Evolutionary conservation across 345 rosid genomes (phyloP).

Genomic region (Arabis hirsuta): DNA sequence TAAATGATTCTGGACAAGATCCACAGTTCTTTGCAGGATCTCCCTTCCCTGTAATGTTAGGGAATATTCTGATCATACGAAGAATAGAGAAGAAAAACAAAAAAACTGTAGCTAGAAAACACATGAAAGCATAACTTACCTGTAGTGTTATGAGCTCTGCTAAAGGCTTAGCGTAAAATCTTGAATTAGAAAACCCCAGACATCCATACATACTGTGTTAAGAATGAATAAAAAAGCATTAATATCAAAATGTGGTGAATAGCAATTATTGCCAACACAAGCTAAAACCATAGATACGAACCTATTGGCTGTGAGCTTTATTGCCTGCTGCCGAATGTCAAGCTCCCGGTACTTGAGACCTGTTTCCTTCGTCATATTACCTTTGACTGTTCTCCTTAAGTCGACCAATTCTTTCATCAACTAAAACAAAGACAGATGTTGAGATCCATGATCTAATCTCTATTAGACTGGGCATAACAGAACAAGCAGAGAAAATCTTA

Average conservation of each 20-base stretch:
- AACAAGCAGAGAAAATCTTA: constrained; percentile 21
- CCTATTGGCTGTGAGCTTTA: constrained; percentile 99
- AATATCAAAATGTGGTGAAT: constrained; percentile 19
- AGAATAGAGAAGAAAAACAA: constrained; percentile 1
- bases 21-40: constrained; percentile 92
- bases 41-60: constrained; percentile 83
- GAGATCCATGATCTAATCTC: constrained; percentile 30
- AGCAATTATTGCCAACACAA: constrained; percentile 15
- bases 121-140: constrained; percentile 51
- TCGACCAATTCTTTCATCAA: constrained; percentile 87
- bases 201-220: constrained; percentile 96
- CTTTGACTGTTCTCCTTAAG: constrained; percentile 85
- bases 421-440: constrained; percentile 51
- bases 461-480: constrained; percentile 8
- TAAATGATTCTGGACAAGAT: constrained; percentile 90
- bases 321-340: constrained; percentile 97
- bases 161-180: constrained; percentile 98
- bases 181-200: constrained; percentile 96
- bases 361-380: constrained; percentile 78
- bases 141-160: constrained; percentile 96
- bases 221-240: constrained; percentile 17
- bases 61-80: constrained; percentile 10
- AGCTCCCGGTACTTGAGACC: constrained; percentile 86
- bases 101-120: constrained; percentile 15
- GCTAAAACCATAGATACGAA: constrained; percentile 40